phyloP scores from a whole-genome alignment of 2,329 filamentous ascomycete species.

The Fusarium kyushuense region DNA sequence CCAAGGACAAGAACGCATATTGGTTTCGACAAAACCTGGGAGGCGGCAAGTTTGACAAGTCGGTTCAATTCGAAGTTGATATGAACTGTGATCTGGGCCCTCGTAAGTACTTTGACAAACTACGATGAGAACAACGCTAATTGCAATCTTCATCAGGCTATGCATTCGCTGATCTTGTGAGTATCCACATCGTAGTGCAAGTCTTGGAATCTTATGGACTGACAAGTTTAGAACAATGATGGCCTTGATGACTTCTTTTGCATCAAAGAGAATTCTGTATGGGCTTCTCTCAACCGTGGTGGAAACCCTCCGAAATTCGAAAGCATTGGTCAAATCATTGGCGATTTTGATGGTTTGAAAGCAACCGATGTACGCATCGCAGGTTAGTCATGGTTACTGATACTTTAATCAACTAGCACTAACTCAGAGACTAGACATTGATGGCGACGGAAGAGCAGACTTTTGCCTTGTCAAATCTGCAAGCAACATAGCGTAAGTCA shows the following conservation, averaged over 20 bases:
- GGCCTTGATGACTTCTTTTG: slow-evolving; percentile 4
- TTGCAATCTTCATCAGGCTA: no score
- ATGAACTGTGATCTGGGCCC: background rate
- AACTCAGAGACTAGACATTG: background rate
- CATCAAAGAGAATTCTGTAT: background rate
- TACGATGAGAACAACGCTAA: no score
- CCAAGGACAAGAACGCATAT: background rate
- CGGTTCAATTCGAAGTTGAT: background rate
- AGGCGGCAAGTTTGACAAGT: background rate
- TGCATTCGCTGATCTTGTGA: slow-evolving; percentile 1
- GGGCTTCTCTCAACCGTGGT: background rate
- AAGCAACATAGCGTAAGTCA: background rate
- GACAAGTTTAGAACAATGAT: background rate
- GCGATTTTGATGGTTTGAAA: background rate
- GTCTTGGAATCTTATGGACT: accelerated
- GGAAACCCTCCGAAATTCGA: slow-evolving; percentile 1
- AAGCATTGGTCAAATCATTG: background rate
- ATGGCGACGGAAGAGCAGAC: background rate
- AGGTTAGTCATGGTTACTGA: background rate
- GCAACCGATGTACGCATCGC: slow-evolving; percentile 1
- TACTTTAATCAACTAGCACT: accelerated
- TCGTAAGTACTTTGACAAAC: background rate
- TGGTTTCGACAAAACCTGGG: slow-evolving; percentile 1
- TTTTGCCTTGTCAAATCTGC: background rate
- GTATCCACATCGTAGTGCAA: accelerated